Evolutionary conservation across 1,284 basidiomycete genomes (phyloP), one percentile per base, ranked within the genome.

Genomic region (Microbotryum saponariae): DNA sequence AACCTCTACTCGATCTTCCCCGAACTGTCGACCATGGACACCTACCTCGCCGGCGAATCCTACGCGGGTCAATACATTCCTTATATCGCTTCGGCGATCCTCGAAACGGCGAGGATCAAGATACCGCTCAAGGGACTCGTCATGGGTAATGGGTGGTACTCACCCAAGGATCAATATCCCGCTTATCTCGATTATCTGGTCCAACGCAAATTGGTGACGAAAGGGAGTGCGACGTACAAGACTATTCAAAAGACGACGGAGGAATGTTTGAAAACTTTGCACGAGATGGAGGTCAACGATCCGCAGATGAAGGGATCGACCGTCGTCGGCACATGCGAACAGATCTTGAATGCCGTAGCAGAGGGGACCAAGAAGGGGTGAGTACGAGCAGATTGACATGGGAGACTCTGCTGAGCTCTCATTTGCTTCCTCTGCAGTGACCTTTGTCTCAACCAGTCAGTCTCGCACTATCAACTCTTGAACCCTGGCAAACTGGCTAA

Each of bases 51-150:
- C 0, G 93, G 93, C 56, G 93, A 97, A 79, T 91, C 87, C 65
- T 98, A 87, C 73, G 94, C 92, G n/a, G 96, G 94, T 14, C 92
- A 97, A 78, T 98, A 90, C 79, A 93, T 98, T 67, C 96, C 96
- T 10, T 94, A 92, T 76, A 92, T 96, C 70, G 75, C 76, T 8
- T 64, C 70, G 20, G 88, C 88, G 85, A 73, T 69, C 53, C 52
- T 37, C 56, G 71, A 48, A 37, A 65, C 63, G 21, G 60, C 58
- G 2, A 7, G 57, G 29, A 48, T 71, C 29, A 33, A 80, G 3
- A 75, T 74, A 56, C 74, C 76, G 3, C 78, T 98, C 16, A 83
- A 82, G 56, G 96, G 94, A 3, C 78, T 85, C 42, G 89, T 92
- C 0, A 97, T 99, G 59, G 94, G 94, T 9, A 98, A 98, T 74